Percentiles rank a stretch among this genome's conserved stretches.
phyloP scores from a whole-genome alignment of 805 yeast species.

The Candida ipomoeae region DNA sequence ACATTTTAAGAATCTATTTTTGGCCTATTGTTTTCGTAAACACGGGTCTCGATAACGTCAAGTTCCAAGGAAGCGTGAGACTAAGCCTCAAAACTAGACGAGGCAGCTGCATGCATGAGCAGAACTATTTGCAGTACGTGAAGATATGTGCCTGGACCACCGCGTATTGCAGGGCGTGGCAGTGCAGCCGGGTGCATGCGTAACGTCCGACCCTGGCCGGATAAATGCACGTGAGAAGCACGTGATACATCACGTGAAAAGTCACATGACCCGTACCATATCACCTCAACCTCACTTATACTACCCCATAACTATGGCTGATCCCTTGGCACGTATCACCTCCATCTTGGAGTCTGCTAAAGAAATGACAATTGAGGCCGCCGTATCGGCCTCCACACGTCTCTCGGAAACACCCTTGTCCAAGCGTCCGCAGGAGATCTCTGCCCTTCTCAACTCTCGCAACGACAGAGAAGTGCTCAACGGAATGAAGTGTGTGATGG shows the following conservation, averaged over 20 bases:
- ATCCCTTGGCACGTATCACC: constrained; percentile 56
- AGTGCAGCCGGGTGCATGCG: background rate
- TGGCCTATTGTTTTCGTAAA: too few relatives aligned
- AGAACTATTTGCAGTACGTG: too few relatives aligned
- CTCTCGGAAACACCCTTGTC: constrained; percentile 58
- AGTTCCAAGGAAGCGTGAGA: background rate
- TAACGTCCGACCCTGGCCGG: background rate
- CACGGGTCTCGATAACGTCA: background rate
- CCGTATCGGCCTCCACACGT: constrained; percentile 68
- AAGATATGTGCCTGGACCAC: background rate
- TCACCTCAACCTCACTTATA: background rate
- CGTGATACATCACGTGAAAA: background rate
- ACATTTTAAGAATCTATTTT: too few relatives aligned
- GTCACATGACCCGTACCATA: background rate
- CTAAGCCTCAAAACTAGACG: background rate
- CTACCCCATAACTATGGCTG: constrained; percentile 26
- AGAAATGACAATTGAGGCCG: constrained; percentile 77
- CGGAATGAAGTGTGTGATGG: constrained; percentile 41
- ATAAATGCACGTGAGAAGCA: too few relatives aligned
- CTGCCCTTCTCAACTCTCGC: constrained; percentile 61
- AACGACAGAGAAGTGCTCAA: constrained; percentile 48
- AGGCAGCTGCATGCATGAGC: background rate
- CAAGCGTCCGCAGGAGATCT: constrained; percentile 63
- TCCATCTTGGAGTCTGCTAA: constrained; percentile 77
- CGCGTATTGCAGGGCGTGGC: background rate